Conservation (phyloP, 2,329 filamentous ascomycete genomes). For the Beauveria sp. region DNA sequence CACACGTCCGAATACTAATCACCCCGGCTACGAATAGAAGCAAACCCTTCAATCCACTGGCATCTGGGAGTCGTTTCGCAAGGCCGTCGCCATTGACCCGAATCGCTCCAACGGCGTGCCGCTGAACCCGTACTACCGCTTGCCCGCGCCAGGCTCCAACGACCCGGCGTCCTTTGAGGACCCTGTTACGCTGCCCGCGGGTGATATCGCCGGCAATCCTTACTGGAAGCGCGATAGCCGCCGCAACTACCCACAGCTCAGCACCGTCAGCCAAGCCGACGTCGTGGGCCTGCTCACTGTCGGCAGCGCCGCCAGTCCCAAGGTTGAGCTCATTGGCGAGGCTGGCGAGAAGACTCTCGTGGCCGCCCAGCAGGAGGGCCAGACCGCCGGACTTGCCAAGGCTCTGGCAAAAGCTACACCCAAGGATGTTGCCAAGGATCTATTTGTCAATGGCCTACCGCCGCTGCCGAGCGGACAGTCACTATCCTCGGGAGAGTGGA, state of each 20-base stretch:
- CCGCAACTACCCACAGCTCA: conserved; percentile 72
- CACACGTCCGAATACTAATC: conserved; percentile 12
- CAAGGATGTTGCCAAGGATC: conserved; percentile 50
- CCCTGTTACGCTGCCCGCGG: conserved; percentile 50
- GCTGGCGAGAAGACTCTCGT: conserved; percentile 58
- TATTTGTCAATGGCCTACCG: conserved; percentile 73
- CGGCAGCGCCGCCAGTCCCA: conserved; percentile 73
- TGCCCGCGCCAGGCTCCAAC: conserved; percentile 53
- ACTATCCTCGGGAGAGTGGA: conserved; percentile 43
- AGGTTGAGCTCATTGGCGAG: conserved; percentile 70
- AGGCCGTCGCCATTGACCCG: conserved; percentile 70
- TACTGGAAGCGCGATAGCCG: conserved; percentile 86
- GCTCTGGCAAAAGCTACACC: conserved; percentile 53
- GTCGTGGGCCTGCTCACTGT: conserved; percentile 78
- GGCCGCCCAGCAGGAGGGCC: conserved; percentile 64
- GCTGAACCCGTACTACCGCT: conserved; percentile 85
- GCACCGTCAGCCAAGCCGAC: conserved; percentile 75
- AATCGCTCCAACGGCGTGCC: conserved; percentile 87
- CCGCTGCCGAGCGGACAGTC: conserved; percentile 73
- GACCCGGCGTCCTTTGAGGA: conserved; percentile 32
- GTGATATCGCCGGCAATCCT: conserved; percentile 35
- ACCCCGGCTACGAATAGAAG: conserved; percentile 55
- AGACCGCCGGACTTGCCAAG: conserved; percentile 62
- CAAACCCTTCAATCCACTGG: conserved; percentile 88
- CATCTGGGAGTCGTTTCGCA: conserved; percentile 78